Evolutionary conservation across 257 asterid genomes (phyloP).

Genomic region (Paraleonurus japonicus): DNA sequence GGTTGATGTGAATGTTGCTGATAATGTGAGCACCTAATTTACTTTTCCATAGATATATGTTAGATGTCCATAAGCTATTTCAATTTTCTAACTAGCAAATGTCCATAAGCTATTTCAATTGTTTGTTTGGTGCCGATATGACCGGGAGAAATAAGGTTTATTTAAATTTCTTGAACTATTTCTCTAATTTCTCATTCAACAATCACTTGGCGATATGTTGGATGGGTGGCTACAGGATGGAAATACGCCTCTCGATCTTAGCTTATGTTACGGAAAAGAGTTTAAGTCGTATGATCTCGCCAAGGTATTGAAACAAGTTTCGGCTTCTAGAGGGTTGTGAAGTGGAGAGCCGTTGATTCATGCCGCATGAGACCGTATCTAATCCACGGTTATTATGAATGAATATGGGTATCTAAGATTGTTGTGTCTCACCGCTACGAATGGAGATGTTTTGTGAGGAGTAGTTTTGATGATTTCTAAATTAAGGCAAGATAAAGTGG

Average conservation of each 20-base stretch:
- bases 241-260: conserved; percentile 62
- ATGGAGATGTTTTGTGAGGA: neutral
- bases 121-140: conserved; percentile 73
- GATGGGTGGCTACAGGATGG: too few species aligned
- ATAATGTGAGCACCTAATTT: conserved; percentile 57
- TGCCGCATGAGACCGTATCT: neutral
- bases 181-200: neutral
- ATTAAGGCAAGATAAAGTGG: neutral
- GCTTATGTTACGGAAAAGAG: conserved; percentile 89
- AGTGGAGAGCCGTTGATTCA: neutral
- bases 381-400: neutral
- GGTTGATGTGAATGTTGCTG: conserved; percentile 82
- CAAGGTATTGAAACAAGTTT: conserved; percentile 77
- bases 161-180: neutral
- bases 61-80: too few species aligned
- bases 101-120: neutral
- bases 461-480: neutral
- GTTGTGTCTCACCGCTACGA: neutral
- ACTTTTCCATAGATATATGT: conserved; percentile 4
- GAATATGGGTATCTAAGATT: neutral
- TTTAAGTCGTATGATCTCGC: conserved; percentile 90
- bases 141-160: conserved; percentile 72
- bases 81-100: too few species aligned
- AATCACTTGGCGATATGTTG: neutral
- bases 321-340: conserved; percentile 48